Base-by-base conservation (phyloP, 192 early-diverging fungal species). In the Linderina pennispora region DNA sequence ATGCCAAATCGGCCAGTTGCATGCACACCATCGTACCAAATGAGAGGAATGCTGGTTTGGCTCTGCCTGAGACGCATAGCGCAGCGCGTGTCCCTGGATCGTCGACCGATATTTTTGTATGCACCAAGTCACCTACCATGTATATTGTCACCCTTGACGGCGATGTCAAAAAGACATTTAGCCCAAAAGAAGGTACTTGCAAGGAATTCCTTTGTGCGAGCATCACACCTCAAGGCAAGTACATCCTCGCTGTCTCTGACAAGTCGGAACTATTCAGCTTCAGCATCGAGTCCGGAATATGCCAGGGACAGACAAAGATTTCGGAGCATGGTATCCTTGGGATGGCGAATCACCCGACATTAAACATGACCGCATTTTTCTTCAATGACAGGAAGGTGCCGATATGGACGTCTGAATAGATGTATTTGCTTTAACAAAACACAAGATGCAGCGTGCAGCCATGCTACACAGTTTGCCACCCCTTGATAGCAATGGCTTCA, bases 191-290 rank as follows among this genome's bases (percentile, higher is more conserved):
- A 38, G 56, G 51, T 35, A 42, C 76, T 35, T 62, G 53, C 32
- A 55, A 45, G 11, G 76, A 80, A 51, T 84, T 88, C 48, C 43
- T 87, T 11, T 47, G 67, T 11, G 78, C 77, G 0, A 75, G 76
- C 1, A 28, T 88, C 0, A 85, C 85, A 5, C 77, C 90, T 0
- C 83, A 88, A 35, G 91, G 92, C 11, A 86, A 91, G 50, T 89
- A 80, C 62, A 62, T 91, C 7, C 86, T 93, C 62, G 80, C 81
- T 40, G 74, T 90, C 4, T 78, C 77, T 1, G 90, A 91, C 59
- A 74, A 83, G 36, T 78, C 80, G 9, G 42, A 50, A 0, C 24
- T 96, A 31, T 83, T 89, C 43, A 77, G 75, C 36, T 91, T 90
- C 48, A 65, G 81, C 36, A 51, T 77, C 0, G 79, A 81, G 13